Conservation (phyloP, 768 basidiomycete species). For the Russula compacta region DNA sequence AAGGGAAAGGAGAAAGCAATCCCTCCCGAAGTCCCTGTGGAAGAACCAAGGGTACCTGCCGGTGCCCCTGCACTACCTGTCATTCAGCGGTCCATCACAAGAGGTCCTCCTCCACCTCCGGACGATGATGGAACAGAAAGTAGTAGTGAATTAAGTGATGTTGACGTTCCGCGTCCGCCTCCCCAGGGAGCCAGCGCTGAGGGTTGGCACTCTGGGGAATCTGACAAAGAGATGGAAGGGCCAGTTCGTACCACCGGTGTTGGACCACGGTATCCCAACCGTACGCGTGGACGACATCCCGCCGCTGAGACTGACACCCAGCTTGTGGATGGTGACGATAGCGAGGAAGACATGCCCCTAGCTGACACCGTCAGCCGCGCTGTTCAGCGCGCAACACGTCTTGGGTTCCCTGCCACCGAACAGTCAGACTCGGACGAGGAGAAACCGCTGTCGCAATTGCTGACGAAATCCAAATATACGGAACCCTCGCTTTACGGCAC, state of each 20-base stretch:
- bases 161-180: neutral
- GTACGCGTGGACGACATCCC: slow-evolving; percentile 20
- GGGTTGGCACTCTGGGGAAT: slow-evolving; percentile 37
- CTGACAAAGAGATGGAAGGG: slow-evolving; percentile 52
- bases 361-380: slow-evolving; percentile 52
- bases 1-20: slow-evolving; percentile 37
- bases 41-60: slow-evolving; percentile 10
- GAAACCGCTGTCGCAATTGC: slow-evolving; percentile 54
- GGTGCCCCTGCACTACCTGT: slow-evolving; percentile 28
- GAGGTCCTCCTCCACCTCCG: slow-evolving; percentile 26
- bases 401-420: slow-evolving; percentile 24
- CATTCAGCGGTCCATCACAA: slow-evolving; percentile 29
- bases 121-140: slow-evolving; percentile 41
- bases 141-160: slow-evolving; percentile 44
- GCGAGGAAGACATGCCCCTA: slow-evolving; percentile 77
- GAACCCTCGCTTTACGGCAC: slow-evolving; percentile 35
- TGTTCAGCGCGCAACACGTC: slow-evolving; percentile 35
- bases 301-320: slow-evolving; percentile 3
- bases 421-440: slow-evolving; percentile 60
- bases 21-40: slow-evolving; percentile 3
- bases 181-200: neutral
- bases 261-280: slow-evolving; percentile 43
- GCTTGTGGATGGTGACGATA: slow-evolving; percentile 37
- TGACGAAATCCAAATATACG: slow-evolving; percentile 36
- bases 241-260: slow-evolving; percentile 51